Evolutionary conservation across 1,284 basidiomycete species (phyloP), one percentile per base, ranked within the genome.

Genomic region (Malassezia dermatis): DNA sequence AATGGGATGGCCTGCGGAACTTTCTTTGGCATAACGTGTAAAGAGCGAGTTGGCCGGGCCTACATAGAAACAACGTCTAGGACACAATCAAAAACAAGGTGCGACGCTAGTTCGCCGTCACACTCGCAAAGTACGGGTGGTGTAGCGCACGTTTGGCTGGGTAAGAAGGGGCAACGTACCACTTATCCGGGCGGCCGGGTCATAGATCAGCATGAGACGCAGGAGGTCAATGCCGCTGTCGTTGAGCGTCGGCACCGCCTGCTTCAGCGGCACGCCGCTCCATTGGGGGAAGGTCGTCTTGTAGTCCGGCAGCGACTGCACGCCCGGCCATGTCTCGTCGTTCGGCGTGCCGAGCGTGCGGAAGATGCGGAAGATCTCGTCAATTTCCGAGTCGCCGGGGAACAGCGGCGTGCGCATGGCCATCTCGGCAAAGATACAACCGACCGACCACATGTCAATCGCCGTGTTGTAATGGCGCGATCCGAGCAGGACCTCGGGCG

Each of bases 341-440:
- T 83, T 86, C 1, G 93, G 93, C n/a, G 94, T 98, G 19, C 93
- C 93, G 48, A 58, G 43, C n/a, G 57, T 68, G 15, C 65, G 58
- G 81, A 98, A 98, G 71, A 96, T 98, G 77, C 90, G 88, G 82
- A 96, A 98, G 66, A 98, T 98, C 78, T 98, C 91, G 78, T 98
- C 93, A 69, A 98, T 98, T 77, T 98, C 93, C 26, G 90, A 95
- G 78, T 98, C 93, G 8, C 94, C 93, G 12, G 93, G 90, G 81
- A 96, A 96, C 23, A 96, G 80, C 1, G 93, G 91, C 63, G 84
- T 82, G 23, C 89, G 85, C 81, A 87, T 84, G 51, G 86, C 83
- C 89, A 93, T 91, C 77, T 93, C 89, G 8, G 89, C 89, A 59
- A 73, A 70, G 70, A 93, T 93, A 66, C 88, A 89, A 15, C 91